phyloP scores from a whole-genome alignment of 1,284 basidiomycete species.

The Ceratobasidium sp. region DNA sequence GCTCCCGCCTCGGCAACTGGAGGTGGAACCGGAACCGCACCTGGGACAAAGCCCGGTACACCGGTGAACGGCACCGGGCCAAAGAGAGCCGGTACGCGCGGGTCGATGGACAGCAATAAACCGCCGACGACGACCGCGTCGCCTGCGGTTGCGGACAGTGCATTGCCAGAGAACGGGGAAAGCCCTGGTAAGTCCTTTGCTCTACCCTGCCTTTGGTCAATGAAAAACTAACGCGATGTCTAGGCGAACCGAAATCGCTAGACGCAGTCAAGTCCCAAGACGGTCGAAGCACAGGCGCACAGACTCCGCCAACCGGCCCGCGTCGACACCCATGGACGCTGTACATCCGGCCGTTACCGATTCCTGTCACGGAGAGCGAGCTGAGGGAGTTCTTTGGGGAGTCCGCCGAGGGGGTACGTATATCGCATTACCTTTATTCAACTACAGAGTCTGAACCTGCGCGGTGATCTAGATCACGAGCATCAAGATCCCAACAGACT shows the following conservation, averaged over 20 bases:
- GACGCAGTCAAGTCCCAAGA: conserved; percentile 50
- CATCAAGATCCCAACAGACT: conserved; percentile 67
- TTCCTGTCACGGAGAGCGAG: conserved; percentile 71
- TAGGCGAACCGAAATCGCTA: conserved; percentile 51
- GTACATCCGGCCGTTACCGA: conserved; percentile 74
- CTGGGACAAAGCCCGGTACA: conserved; percentile 47
- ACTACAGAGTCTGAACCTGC: conserved; percentile 41
- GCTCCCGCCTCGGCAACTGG: conserved; percentile 25
- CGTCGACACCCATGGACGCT: conserved; percentile 85
- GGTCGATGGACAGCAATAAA: conserved; percentile 47
- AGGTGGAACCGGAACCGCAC: conserved; percentile 1
- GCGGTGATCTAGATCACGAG: conserved; percentile 68
- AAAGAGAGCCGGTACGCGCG: conserved; percentile 41
- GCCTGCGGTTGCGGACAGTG: conserved; percentile 38
- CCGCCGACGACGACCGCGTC: conserved; percentile 23
- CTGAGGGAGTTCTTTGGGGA: conserved; percentile 80
- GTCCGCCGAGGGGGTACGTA: conserved; percentile 68
- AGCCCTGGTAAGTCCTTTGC: neutral
- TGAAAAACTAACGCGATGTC: neutral
- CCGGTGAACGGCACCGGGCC: conserved; percentile 42
- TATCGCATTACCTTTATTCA: conserved; percentile 34
- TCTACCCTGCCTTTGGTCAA: neutral
- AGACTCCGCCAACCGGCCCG: conserved; percentile 72
- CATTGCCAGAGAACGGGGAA: conserved; percentile 19
- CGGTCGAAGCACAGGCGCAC: conserved; percentile 62